Evolutionary conservation across 306 rosid species (phyloP).

Genomic region (Luffa acutangula): DNA sequence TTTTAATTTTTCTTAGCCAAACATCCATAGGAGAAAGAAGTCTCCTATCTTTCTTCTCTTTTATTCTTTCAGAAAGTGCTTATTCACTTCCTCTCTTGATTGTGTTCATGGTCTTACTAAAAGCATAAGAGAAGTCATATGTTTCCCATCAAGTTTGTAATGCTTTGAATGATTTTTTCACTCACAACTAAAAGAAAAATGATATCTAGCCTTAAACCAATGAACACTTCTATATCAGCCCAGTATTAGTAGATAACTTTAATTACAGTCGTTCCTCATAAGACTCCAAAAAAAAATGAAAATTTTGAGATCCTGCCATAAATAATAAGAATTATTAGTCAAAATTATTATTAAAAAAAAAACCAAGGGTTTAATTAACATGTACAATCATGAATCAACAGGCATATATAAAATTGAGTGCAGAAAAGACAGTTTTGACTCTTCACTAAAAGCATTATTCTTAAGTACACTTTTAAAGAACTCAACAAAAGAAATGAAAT

Average conservation of each 20-base stretch:
- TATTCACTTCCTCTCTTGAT: neutral
- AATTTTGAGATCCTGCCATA: no score
- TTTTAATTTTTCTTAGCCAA: no score
- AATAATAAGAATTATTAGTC: no score
- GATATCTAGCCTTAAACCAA: neutral
- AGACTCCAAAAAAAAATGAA: no score
- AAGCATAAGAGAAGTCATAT: neutral
- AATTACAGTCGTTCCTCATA: no score
- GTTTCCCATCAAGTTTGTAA: neutral
- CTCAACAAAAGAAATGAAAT: neutral
- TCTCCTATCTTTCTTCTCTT: no score
- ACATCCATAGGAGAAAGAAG: no score
- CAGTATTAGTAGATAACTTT: no score
- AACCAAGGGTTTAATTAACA: neutral
- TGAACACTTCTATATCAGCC: neutral
- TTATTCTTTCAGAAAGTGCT: no score
- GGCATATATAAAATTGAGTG: neutral
- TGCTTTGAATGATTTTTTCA: neutral
- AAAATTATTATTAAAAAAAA: no score
- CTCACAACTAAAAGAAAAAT: neutral
- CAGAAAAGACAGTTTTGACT: neutral
- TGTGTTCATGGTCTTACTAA: neutral
- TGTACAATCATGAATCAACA: neutral
- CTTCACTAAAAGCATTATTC: neutral
- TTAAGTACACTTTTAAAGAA: neutral